Percentiles rank a stretch among this genome's conserved stretches.
Evolutionary conservation across 1,284 basidiomycete species (phyloP).

Genomic region (Ceratobasidium sp.): DNA sequence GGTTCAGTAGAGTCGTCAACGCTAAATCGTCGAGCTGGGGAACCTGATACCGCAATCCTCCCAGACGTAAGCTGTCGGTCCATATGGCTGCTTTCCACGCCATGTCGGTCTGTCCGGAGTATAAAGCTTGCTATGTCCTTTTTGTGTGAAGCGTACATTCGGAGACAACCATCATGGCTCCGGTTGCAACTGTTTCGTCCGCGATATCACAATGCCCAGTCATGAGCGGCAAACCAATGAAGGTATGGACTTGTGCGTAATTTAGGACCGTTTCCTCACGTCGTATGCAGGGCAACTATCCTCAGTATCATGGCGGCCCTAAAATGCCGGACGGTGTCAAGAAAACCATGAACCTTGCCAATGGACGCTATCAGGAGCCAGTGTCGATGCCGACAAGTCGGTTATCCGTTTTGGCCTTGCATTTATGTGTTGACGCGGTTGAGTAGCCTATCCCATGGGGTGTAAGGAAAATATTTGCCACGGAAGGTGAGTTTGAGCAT

Average conservation of each 20-base stretch:
- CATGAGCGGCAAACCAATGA: constrained; percentile 33
- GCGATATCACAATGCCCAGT: constrained; percentile 33
- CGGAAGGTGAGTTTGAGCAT: constrained; percentile 14
- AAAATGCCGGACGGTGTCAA: constrained; percentile 21
- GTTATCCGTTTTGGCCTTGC: neutral
- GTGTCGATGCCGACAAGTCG: constrained; percentile 32
- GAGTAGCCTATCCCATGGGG: constrained; percentile 18
- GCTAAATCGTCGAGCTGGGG: neutral
- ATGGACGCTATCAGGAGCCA: constrained; percentile 11
- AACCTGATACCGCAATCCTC: neutral
- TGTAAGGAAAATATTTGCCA: constrained; percentile 39
- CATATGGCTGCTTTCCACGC: constrained; percentile 8
- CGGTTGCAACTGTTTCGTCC: constrained; percentile 29
- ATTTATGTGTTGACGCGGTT: neutral
- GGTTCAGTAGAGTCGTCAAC: constrained; percentile 37
- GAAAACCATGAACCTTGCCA: constrained; percentile 33
- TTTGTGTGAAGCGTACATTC: neutral
- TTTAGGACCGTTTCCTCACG: neutral
- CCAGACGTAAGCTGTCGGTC: neutral
- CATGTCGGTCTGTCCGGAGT: neutral
- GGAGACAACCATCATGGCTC: constrained; percentile 12
- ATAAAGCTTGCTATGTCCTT: constrained; percentile 7
- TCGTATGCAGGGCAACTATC: constrained; percentile 25
- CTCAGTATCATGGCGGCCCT: constrained; percentile 25
- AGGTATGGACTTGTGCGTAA: neutral